Percentiles rank a stretch among this genome's conserved stretches.
phyloP scores from a whole-genome alignment of 2,329 filamentous ascomycete species.

The Arthrobotrys megalospora region DNA sequence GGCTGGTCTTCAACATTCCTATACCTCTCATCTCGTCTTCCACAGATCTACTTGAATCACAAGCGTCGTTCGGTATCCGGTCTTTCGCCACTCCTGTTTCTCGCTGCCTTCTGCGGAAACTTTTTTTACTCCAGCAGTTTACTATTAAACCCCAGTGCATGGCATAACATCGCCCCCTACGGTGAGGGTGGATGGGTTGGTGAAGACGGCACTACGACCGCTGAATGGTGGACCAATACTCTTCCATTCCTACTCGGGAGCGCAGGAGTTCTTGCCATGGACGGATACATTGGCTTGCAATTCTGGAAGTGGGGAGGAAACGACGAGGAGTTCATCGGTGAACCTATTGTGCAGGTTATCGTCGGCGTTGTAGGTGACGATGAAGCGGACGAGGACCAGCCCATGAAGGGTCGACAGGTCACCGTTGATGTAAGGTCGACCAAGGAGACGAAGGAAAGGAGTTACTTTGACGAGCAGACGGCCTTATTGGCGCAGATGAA shows the following conservation, averaged over 20 bases:
- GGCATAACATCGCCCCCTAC: conserved; percentile 73
- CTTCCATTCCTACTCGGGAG: conserved; percentile 78
- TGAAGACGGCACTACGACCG: conserved; percentile 71
- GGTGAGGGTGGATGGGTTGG: conserved; percentile 76
- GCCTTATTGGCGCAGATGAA: conserved; percentile 50
- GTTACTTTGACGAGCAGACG: conserved; percentile 54
- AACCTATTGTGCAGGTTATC: conserved; percentile 40
- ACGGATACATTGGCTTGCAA: conserved; percentile 76
- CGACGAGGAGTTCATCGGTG: conserved; percentile 63
- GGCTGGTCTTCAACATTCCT: conserved; percentile 50
- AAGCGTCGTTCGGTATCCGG: conserved; percentile 76
- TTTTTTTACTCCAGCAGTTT: conserved; percentile 77
- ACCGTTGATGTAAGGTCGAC: not conserved
- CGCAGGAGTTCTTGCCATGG: conserved; percentile 75
- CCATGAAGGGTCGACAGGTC: conserved; percentile 7
- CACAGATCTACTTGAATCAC: conserved; percentile 78
- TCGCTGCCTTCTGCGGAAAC: conserved; percentile 78
- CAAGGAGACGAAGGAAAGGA: conserved; percentile 35
- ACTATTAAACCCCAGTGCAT: conserved; percentile 76
- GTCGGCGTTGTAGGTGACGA: conserved; percentile 35
- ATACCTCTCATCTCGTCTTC: conserved; percentile 75
- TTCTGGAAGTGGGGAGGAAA: conserved; percentile 75
- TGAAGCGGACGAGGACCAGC: not conserved
- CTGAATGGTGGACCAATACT: conserved; percentile 74
- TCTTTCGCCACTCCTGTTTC: conserved; percentile 76